Base-by-base conservation (phyloP, 441 rosid genomes). In the Lepidium campestre region DNA sequence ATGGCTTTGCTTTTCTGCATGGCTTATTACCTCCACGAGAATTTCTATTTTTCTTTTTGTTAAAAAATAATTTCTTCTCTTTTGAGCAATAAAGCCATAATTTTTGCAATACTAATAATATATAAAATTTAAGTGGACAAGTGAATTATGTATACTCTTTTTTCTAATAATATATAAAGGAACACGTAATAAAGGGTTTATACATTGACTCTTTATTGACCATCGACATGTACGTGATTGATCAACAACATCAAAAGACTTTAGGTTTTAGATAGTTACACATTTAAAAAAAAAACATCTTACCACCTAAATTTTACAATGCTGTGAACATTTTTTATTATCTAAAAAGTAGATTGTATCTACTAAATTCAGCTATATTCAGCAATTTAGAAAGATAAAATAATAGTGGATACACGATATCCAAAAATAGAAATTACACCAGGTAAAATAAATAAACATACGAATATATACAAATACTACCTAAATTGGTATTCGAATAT, bases 191-290 rank as follows among this genome's bases (percentile, higher is more conserved):
- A 37, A 40, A 13, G 19, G n/a, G 35, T 67, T 15, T 42, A 29
- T 48, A 29, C 32, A 37, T 41, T 41, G 44, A 67, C 65, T 57
- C 65, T 48, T 68, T 58, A 20, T 48, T 68, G 72, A 68, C 59
- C 15, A 65, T 34, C 12, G 31, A 64, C 60, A 27, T 47, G n/a
- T 46, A 39, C n/a, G 68, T 63, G 57, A 36, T 46, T 31, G 37
- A 58, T 18, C 53, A 12, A 29, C 22, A 5, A 44, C 25, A 36
- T 37, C 13, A 23, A 29, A 29, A 6, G 32, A 6, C 8, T 23
- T 23, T 23, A 23, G 27, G 4, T 23, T 23, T 23, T 23, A 23
- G 27, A 23, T 23, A 23, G 27, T n/a, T n/a, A n/a, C n/a, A n/a
- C n/a, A n/a, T n/a, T n/a, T n/a, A n/a, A n/a, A n/a, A n/a, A n/a